Evolutionary conservation across 2,329 filamentous ascomycete genomes (phyloP), one percentile per base, ranked within the genome.

Genomic region (Aureobasidium sp.): DNA sequence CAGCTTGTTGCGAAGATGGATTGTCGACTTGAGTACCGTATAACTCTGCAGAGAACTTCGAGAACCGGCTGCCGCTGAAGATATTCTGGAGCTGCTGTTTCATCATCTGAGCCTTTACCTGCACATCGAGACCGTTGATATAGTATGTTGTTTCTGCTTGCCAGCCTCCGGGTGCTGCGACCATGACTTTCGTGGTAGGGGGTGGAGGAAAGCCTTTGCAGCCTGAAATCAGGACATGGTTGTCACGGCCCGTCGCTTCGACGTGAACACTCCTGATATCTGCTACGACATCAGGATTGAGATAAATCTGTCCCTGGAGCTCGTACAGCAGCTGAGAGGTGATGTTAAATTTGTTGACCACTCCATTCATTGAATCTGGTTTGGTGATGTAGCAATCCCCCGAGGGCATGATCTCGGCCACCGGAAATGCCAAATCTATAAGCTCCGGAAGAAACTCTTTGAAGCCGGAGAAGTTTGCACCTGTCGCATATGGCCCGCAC

Each of bases 241-340:
- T 81, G 23, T 75, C 74, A 1, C 31, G 45, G 25, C 79, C 81
- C 7, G 84, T 66, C 62, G 89, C 81, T 54, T 86, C 81, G 67
- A 90, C 85, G 66, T 78, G 81, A 43, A 88, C 75, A n/a, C 81
- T 76, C 54, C 81, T 76, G 18, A 89, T 75, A 18, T 85, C 71
- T 0, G 86, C 86, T 0, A 83, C 87, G 36, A 88, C 86, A 68
- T 88, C 87, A 0, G 82, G 84, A 74, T 88, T 88, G 78, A 81
- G 86, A 71, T 89, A 89, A 78, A 81, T 83, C 0, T 83, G 83
- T 7, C 85, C 85, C 69, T 87, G 84, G 20, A 87, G 83, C 71
- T 87, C 85, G 70, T 87, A 88, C 2, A 88, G 70, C 3, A 87
- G 75, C 67, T 88, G 86, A 4, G 81, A 83, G 0, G 81, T 81